Conservation (phyloP, 2,329 filamentous ascomycete genomes). For the Cercospora sp. region DNA sequence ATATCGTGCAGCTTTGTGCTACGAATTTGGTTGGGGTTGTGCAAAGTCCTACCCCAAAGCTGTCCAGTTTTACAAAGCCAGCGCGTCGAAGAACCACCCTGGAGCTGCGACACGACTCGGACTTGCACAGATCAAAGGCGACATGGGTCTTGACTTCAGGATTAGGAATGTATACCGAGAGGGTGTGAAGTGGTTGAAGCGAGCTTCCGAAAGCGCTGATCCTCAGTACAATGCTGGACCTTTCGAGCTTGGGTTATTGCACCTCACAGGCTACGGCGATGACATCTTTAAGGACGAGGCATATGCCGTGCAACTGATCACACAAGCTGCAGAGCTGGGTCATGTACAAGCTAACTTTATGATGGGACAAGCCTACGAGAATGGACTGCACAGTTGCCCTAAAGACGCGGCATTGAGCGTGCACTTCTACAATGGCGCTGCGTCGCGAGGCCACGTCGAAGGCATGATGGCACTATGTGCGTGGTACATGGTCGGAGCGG, state of each 20-base stretch:
- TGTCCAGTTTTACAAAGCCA: slow-evolving; percentile 86
- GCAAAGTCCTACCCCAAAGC: slow-evolving; percentile 87
- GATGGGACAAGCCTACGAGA: slow-evolving; percentile 96
- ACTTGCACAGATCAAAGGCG: slow-evolving; percentile 83
- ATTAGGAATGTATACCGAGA: slow-evolving; percentile 64
- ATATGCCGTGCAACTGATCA: slow-evolving; percentile 92
- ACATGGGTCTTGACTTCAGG: slow-evolving; percentile 74
- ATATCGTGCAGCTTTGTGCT: slow-evolving; percentile 89
- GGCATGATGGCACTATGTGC: slow-evolving; percentile 99
- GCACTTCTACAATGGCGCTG: slow-evolving; percentile 94
- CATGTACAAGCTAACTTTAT: slow-evolving; percentile 83
- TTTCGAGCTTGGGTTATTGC: slow-evolving; percentile 83
- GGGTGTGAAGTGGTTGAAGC: slow-evolving; percentile 93
- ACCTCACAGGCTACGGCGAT: slow-evolving; percentile 90
- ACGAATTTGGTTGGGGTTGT: slow-evolving; percentile 97
- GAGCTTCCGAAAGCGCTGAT: slow-evolving; percentile 86
- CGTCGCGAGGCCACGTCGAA: slow-evolving; percentile 75
- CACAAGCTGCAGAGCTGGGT: slow-evolving; percentile 87
- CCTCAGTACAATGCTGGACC: slow-evolving; percentile 88
- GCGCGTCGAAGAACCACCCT: slow-evolving; percentile 90
- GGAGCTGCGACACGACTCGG: slow-evolving; percentile 92
- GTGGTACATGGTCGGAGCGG: slow-evolving; percentile 96
- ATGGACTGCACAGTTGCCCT: slow-evolving; percentile 82
- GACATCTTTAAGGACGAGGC: slow-evolving; percentile 88
- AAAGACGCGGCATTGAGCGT: slow-evolving; percentile 89